Evolutionary conservation across 805 yeast species (phyloP).

Genomic region (Dipodascus geniculatus): DNA sequence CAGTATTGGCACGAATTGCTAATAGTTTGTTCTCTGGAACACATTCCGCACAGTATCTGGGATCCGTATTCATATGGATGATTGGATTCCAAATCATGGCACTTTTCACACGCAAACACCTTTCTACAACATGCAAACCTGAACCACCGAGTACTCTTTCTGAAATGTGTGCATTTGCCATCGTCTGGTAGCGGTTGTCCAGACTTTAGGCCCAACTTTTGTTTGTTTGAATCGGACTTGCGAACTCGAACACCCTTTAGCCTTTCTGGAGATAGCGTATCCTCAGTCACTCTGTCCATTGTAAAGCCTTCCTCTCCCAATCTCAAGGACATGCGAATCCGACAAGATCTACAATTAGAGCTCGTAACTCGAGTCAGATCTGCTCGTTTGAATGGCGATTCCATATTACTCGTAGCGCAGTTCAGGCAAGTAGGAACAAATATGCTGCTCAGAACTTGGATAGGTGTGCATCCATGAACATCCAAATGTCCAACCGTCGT

Average conservation of each 20-base stretch:
- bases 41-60: slow-evolving; percentile 32
- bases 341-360: slow-evolving; percentile 27
- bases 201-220: slow-evolving; percentile 23
- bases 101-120: slow-evolving; percentile 32
- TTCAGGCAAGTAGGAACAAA: slow-evolving; percentile 27
- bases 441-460: slow-evolving; percentile 26
- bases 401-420: slow-evolving; percentile 19
- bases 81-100: slow-evolving; percentile 28
- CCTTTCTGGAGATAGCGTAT: slow-evolving; percentile 14
- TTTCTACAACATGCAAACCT: slow-evolving; percentile 31
- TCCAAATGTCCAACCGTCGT: slow-evolving; percentile 26
- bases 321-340: slow-evolving; percentile 23
- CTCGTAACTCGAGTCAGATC: slow-evolving; percentile 24
- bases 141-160: slow-evolving; percentile 32
- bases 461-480: slow-evolving; percentile 26
- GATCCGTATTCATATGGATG: slow-evolving; percentile 28
- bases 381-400: slow-evolving; percentile 20
- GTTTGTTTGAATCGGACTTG: slow-evolving; percentile 10
- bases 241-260: slow-evolving; percentile 9
- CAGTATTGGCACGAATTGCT: slow-evolving; percentile 26
- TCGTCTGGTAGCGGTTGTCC: slow-evolving; percentile 29
- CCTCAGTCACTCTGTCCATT: slow-evolving; percentile 24
- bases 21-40: slow-evolving; percentile 31
- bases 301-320: slow-evolving; percentile 20
- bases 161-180: slow-evolving; percentile 31